Conservation (phyloP, 768 basidiomycete species). For the Xerocomellus amylosporus region DNA sequence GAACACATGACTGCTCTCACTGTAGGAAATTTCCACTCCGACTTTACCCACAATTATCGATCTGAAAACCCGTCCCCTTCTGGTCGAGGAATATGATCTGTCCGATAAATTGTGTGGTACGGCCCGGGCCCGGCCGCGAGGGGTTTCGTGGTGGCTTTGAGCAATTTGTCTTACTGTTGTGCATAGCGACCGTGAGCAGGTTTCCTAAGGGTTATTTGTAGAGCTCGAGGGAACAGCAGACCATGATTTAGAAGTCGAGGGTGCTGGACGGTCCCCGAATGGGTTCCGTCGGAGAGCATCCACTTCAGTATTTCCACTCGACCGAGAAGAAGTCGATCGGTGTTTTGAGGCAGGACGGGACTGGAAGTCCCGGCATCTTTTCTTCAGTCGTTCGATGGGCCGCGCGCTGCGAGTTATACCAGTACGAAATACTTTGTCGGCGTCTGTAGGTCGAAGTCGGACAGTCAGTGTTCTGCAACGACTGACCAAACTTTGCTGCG, state of each 20-base stretch:
- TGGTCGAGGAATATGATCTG: too few relatives aligned
- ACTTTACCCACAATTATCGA: too few relatives aligned
- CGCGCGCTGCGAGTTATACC: conserved; percentile 81
- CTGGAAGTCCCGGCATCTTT: conserved; percentile 77
- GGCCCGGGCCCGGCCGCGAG: too few relatives aligned
- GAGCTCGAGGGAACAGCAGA: conserved; percentile 20
- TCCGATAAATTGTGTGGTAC: too few relatives aligned
- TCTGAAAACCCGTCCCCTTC: too few relatives aligned
- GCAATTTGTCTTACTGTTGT: not conserved
- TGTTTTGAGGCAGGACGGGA: conserved; percentile 40
- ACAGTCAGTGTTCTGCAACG: conserved; percentile 5
- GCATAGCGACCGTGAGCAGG: conserved; percentile 53
- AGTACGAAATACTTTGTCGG: conserved; percentile 74
- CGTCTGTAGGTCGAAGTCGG: conserved; percentile 59
- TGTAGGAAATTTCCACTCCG: too few relatives aligned
- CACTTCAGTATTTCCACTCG: conserved; percentile 26
- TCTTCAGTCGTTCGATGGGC: conserved; percentile 82
- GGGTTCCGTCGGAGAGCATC: conserved; percentile 36
- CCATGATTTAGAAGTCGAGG: conserved; percentile 32
- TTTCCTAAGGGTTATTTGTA: conserved; percentile 38
- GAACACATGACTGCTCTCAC: too few relatives aligned
- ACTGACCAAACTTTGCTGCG: conserved; percentile 25
- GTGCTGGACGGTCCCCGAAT: conserved; percentile 35
- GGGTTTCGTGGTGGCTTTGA: too few relatives aligned
- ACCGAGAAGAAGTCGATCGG: conserved; percentile 22